These are phyloP conservation scores for Blastobotrys niveus DNA, from an alignment of 1,139 yeast genomes.

Conservation along the genomic window DNA sequence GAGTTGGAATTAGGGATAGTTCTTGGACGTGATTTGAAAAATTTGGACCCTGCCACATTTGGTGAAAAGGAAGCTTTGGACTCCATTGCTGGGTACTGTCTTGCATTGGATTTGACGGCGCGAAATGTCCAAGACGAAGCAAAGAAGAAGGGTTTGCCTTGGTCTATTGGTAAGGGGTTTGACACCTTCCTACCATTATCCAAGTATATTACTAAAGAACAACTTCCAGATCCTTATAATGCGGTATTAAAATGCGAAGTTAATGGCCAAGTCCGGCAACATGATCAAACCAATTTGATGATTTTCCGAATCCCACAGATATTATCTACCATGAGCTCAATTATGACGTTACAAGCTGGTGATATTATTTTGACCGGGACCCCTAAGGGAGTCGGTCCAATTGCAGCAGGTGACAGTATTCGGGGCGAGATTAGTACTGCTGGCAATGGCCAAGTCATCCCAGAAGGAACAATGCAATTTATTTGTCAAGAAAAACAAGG, in stretches of 20 bases:
- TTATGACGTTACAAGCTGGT: constrained; percentile 87
- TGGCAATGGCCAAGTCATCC: constrained; percentile 49
- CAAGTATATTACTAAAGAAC: constrained; percentile 55
- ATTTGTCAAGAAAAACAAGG: constrained; percentile 70
- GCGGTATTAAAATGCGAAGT: constrained; percentile 61
- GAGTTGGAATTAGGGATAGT: constrained; percentile 89
- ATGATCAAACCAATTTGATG: constrained; percentile 81
- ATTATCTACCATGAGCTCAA: constrained; percentile 70
- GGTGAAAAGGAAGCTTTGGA: constrained; percentile 65
- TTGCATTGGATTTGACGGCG: constrained; percentile 91
- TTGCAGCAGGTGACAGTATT: constrained; percentile 71
- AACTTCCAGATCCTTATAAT: constrained; percentile 68
- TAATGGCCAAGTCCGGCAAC: constrained; percentile 66
- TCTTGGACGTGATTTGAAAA: constrained; percentile 56
- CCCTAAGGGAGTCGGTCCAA: constrained; percentile 93
- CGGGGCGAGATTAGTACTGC: constrained; percentile 54
- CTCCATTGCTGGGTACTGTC: constrained; percentile 75
- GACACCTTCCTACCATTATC: constrained; percentile 91
- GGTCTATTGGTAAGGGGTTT: constrained; percentile 95
- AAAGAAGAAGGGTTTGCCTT: constrained; percentile 88
- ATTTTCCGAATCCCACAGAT: constrained; percentile 79
- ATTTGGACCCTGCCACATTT: constrained; percentile 53
- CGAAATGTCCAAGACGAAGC: constrained; percentile 95
- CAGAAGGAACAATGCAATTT: constrained; percentile 46
- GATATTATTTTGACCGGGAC: constrained; percentile 93